Evolutionary conservation across 2,329 filamentous ascomycete species (phyloP).

Genomic region (Botrytis aclada): DNA sequence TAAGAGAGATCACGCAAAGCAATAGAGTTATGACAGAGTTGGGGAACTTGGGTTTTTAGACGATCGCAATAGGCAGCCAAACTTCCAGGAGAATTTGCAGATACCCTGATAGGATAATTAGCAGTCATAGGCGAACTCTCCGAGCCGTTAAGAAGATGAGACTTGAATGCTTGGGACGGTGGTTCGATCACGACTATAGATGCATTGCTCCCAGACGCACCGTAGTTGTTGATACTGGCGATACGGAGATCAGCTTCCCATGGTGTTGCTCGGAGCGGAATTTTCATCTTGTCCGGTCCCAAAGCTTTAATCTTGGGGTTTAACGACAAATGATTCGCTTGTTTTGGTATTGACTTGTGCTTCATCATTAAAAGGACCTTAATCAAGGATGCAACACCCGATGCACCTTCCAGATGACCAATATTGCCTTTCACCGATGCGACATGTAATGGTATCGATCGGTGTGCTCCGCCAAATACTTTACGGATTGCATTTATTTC

Average conservation of each 20-base stretch:
- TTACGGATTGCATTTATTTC: slow-evolving; percentile 25
- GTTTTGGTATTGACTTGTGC: slow-evolving; percentile 38
- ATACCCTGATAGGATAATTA: neutral
- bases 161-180: neutral
- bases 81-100: neutral
- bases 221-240: slow-evolving; percentile 1
- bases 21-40: neutral
- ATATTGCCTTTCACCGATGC: slow-evolving; percentile 23
- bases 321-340: neutral
- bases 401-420: slow-evolving; percentile 28
- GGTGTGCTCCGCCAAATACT: slow-evolving; percentile 18
- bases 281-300: neutral
- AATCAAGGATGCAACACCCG: slow-evolving; percentile 20
- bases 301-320: neutral
- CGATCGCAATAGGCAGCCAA: neutral
- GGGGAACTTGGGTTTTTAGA: neutral
- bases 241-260: neutral
- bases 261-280: neutral
- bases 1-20: neutral
- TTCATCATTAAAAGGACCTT: slow-evolving; percentile 21
- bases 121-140: neutral
- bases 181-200: neutral
- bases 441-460: neutral
- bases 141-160: neutral
- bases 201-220: neutral